These are phyloP conservation scores for Trichosporon faecale DNA, from an alignment of 1,284 basidiomycete species.

Conservation along the genomic window DNA sequence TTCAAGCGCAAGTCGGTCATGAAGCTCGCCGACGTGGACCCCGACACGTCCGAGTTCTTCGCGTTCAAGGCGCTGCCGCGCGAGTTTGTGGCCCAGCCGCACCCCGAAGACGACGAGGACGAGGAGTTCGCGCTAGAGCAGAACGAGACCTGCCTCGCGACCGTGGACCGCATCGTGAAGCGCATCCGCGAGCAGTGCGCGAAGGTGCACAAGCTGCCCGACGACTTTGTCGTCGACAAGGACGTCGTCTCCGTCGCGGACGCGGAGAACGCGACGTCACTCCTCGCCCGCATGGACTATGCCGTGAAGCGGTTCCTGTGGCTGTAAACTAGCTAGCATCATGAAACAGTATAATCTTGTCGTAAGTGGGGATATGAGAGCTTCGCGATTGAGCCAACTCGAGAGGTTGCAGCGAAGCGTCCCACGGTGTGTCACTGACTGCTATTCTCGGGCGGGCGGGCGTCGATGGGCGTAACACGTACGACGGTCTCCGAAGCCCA, in stretches of 20 bases:
- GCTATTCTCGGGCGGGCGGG: neutral
- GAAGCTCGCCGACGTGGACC: slow-evolving; percentile 26
- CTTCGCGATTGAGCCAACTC: too few species aligned
- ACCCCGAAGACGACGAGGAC: slow-evolving; percentile 12
- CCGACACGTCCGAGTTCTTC: slow-evolving; percentile 41
- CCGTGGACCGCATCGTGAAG: slow-evolving; percentile 69
- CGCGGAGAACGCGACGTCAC: slow-evolving; percentile 72
- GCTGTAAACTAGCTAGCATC: slow-evolving; percentile 53
- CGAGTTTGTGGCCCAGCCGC: slow-evolving; percentile 34
- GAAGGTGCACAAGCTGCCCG: slow-evolving; percentile 51
- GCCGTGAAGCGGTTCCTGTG: slow-evolving; percentile 81
- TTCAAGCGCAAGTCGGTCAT: slow-evolving; percentile 19
- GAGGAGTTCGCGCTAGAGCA: slow-evolving; percentile 58
- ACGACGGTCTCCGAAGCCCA: neutral
- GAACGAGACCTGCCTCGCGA: slow-evolving; percentile 69
- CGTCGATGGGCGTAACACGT: neutral
- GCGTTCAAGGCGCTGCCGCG: slow-evolving; percentile 55
- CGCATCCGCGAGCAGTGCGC: slow-evolving; percentile 66
- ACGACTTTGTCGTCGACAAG: slow-evolving; percentile 60
- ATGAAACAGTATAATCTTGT: slow-evolving; percentile 4
- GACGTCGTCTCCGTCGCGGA: slow-evolving; percentile 76
- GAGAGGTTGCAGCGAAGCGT: neutral
- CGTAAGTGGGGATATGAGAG: too few species aligned
- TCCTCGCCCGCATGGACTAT: slow-evolving; percentile 86
- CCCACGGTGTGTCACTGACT: neutral